A percentile compares a stretch with the other conserved stretches of the same genome.
Evolutionary conservation across 2,329 filamentous ascomycete genomes (phyloP).

Genomic region (Septoria petroselini): DNA sequence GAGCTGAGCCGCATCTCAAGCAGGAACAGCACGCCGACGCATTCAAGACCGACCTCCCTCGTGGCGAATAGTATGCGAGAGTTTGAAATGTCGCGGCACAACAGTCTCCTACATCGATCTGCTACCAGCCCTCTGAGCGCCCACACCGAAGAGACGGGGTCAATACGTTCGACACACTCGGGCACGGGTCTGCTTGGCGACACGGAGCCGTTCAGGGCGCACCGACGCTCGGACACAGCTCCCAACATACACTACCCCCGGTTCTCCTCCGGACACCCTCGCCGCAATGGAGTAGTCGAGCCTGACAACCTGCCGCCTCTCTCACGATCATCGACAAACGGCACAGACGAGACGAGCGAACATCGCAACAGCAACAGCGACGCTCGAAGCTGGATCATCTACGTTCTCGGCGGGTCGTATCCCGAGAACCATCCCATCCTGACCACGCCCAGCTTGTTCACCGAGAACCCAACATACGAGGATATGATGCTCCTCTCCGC

Average conservation of each 20-base stretch:
- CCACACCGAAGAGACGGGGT: conserved; percentile 37
- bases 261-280: conserved; percentile 60
- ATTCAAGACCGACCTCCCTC: conserved; percentile 36
- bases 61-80: conserved; percentile 36
- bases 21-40: conserved; percentile 35
- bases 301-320: conserved; percentile 54
- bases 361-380: conserved; percentile 38
- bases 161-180: conserved; percentile 35
- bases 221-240: conserved; percentile 37
- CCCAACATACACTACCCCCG: conserved; percentile 45
- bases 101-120: conserved; percentile 33
- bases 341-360: conserved; percentile 33
- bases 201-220: conserved; percentile 29
- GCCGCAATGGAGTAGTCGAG: conserved; percentile 62
- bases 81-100: conserved; percentile 33
- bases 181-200: conserved; percentile 34
- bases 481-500: conserved; percentile 69
- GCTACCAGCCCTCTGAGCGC: conserved; percentile 33
- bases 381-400: conserved; percentile 68
- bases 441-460: conserved; percentile 67
- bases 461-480: conserved; percentile 68
- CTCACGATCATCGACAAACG: conserved; percentile 32
- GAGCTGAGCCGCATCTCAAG: conserved; percentile 49
- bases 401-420: conserved; percentile 67
- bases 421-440: conserved; percentile 68